Conservation (phyloP, 345 rosid genomes). For the Populus davidiana region DNA sequence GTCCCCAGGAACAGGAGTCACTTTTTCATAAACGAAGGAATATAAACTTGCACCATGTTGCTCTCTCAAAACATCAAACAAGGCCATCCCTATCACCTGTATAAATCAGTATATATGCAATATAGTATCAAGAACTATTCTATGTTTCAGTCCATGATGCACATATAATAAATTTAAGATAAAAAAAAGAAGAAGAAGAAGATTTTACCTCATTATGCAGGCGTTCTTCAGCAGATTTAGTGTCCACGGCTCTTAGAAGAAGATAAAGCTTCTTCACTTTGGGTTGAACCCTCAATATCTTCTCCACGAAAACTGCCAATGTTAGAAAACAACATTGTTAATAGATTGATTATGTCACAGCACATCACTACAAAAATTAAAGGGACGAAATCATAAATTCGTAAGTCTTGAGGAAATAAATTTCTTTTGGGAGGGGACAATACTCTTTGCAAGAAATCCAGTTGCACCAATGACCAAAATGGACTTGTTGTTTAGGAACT, state of each 20-base stretch:
- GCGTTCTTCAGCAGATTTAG: neutral
- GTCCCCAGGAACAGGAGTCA: constrained; percentile 26
- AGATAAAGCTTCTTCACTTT: constrained; percentile 33
- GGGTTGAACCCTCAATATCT: constrained; percentile 37
- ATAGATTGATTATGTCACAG: too few species aligned
- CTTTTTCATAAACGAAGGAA: constrained; percentile 27
- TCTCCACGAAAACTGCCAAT: constrained; percentile 34
- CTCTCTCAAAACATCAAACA: too few species aligned
- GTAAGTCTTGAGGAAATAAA: neutral
- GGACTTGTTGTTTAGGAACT: neutral
- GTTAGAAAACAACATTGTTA: too few species aligned
- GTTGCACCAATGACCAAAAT: constrained; percentile 17
- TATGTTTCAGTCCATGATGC: too few species aligned
- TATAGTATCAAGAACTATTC: too few species aligned
- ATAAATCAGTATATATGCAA: too few species aligned
- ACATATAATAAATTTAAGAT: too few species aligned
- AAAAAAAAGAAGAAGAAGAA: too few species aligned
- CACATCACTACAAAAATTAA: neutral
- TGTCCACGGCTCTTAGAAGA: constrained; percentile 39
- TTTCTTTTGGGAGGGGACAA: too few species aligned
- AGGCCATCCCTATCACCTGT: too few species aligned
- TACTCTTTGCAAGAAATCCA: constrained; percentile 17
- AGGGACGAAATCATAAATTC: too few species aligned
- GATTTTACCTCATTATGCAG: too few species aligned
- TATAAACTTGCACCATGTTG: neutral